phyloP scores from a whole-genome alignment of 495 filamentous ascomycete species.

The Xylaria cubensis region DNA sequence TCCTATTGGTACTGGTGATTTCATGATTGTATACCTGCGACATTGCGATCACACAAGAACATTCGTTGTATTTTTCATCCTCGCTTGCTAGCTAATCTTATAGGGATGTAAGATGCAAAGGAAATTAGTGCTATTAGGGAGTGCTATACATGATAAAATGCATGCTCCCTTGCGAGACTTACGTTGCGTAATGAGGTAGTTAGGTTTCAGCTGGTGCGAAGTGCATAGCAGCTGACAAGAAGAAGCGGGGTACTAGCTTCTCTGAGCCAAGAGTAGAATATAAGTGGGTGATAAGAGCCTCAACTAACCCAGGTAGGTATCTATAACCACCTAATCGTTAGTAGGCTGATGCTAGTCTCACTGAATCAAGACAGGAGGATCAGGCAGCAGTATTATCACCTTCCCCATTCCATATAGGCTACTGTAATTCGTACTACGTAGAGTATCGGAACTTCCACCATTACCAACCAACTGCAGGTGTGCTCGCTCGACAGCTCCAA shows the following conservation, averaged over 20 bases:
- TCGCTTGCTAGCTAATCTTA: not conserved
- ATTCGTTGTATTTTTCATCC: not conserved
- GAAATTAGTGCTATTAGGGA: too few relatives aligned
- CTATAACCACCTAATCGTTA: too few relatives aligned
- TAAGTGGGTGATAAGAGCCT: not conserved
- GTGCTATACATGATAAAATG: too few relatives aligned
- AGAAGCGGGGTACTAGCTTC: not conserved
- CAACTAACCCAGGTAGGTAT: not conserved
- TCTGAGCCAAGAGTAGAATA: too few relatives aligned
- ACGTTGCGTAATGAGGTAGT: not conserved
- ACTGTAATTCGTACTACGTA: not conserved
- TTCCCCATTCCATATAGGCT: not conserved
- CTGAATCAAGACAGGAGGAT: constrained; percentile 13
- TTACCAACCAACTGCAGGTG: not conserved
- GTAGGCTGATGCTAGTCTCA: not conserved
- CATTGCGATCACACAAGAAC: not conserved
- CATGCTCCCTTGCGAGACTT: not conserved
- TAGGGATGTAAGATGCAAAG: too few relatives aligned
- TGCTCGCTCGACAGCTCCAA: not conserved
- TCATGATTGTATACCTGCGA: not conserved
- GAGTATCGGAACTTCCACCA: not conserved
- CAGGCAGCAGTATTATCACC: constrained; percentile 24
- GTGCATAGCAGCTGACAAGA: not conserved
- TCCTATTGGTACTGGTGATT: not conserved
- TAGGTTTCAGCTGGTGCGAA: not conserved